phyloP scores from a whole-genome alignment of 495 filamentous ascomycete genomes.

The Xylaria intraflava region DNA sequence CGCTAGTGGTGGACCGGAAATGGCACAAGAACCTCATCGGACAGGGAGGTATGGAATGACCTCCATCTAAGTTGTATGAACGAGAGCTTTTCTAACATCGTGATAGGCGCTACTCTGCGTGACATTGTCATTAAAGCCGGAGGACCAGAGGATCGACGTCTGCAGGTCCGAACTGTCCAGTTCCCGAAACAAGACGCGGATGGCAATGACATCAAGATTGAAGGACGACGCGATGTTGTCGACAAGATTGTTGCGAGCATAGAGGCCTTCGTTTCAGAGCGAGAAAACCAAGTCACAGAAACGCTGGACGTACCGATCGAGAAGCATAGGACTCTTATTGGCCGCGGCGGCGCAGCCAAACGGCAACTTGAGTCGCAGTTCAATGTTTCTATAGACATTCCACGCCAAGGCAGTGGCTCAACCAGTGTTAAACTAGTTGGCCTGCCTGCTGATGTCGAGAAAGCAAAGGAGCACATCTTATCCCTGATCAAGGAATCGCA shows the following conservation, averaged over 20 bases:
- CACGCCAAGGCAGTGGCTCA: constrained; percentile 60
- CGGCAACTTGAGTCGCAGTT: constrained; percentile 84
- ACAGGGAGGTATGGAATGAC: constrained; percentile 55
- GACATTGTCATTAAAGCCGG: constrained; percentile 83
- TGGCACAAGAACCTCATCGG: constrained; percentile 90
- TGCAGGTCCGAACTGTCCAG: constrained; percentile 76
- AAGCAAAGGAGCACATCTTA: constrained; percentile 77
- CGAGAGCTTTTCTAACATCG: constrained; percentile 30
- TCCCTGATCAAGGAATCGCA: constrained; percentile 76
- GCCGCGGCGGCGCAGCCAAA: constrained; percentile 79
- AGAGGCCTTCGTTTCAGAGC: constrained; percentile 66
- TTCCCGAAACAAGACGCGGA: constrained; percentile 79
- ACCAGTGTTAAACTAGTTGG: constrained; percentile 82
- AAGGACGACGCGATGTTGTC: constrained; percentile 74
- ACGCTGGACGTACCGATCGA: constrained; percentile 73
- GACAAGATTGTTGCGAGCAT: constrained; percentile 84
- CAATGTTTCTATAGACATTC: constrained; percentile 82
- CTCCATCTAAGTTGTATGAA: not conserved
- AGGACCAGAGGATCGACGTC: constrained; percentile 74
- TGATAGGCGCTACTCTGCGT: constrained; percentile 71
- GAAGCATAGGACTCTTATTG: constrained; percentile 87
- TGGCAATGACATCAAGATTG: constrained; percentile 76
- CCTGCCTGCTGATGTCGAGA: constrained; percentile 66
- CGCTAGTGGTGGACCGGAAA: constrained; percentile 82
- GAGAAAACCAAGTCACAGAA: constrained; percentile 68